Percentiles rank a stretch among this genome's conserved stretches.
phyloP scores from a whole-genome alignment of 2,329 filamentous ascomycete genomes.

The Paecilomyces variotii region DNA sequence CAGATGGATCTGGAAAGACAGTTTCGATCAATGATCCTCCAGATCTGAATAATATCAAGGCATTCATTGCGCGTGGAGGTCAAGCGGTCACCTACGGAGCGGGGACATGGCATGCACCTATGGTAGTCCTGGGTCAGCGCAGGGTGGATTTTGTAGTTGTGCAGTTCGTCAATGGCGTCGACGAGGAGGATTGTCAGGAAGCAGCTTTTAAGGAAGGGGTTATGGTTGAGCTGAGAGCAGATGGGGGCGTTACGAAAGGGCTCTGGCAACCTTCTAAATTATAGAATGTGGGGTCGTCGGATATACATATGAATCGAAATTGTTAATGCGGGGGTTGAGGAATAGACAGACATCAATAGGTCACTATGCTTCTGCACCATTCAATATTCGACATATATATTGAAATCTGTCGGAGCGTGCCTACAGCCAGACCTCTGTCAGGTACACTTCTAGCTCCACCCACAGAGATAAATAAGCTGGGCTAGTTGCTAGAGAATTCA shows the following conservation, averaged over 20 bases:
- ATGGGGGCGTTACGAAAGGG: not conserved
- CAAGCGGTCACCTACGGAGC: slow-evolving; percentile 89
- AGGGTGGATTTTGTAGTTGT: slow-evolving; percentile 80
- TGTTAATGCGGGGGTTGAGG: too few relatives aligned
- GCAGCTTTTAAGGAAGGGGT: slow-evolving; percentile 43
- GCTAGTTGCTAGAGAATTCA: too few relatives aligned
- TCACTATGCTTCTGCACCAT: too few relatives aligned
- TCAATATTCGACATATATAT: too few relatives aligned
- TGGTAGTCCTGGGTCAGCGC: slow-evolving; percentile 70
- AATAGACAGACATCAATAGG: too few relatives aligned
- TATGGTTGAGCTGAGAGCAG: slow-evolving; percentile 21
- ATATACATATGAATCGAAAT: too few relatives aligned
- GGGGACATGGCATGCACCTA: slow-evolving; percentile 94
- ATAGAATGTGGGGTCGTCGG: not conserved
- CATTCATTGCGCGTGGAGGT: slow-evolving; percentile 67
- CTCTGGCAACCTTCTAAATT: not conserved
- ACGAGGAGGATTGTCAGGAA: slow-evolving; percentile 81
- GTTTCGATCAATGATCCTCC: slow-evolving; percentile 49
- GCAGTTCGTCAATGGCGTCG: slow-evolving; percentile 80
- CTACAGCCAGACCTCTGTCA: too few relatives aligned
- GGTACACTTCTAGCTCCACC: too few relatives aligned
- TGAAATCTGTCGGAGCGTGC: too few relatives aligned
- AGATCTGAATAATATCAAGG: slow-evolving; percentile 60
- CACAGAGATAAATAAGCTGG: too few relatives aligned
- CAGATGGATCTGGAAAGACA: slow-evolving; percentile 16